These are phyloP conservation scores for Malus hybrid DNA, from an alignment of 331 rosid genomes.

Conservation along the genomic window DNA sequence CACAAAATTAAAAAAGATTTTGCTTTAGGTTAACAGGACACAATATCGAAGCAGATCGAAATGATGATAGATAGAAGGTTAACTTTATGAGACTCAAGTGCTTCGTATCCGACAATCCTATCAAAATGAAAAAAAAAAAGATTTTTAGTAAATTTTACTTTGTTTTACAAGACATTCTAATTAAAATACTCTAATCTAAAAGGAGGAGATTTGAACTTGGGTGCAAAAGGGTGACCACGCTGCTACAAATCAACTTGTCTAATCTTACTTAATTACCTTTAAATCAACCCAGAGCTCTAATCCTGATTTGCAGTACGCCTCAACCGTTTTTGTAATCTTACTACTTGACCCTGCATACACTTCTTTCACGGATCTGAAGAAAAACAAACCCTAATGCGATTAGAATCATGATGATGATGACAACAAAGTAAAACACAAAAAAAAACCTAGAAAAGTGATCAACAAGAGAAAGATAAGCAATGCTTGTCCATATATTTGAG, in stretches of 20 bases:
- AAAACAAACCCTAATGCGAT: background rate
- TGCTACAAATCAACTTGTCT: background rate
- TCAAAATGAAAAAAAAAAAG: background rate
- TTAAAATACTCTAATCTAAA: too few relatives aligned
- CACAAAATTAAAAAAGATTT: background rate
- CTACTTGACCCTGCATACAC: background rate
- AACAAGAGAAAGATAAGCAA: background rate
- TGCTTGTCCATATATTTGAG: background rate
- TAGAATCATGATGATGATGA: background rate
- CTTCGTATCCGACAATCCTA: background rate
- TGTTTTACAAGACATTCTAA: too few relatives aligned
- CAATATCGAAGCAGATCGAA: background rate
- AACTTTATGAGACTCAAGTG: background rate
- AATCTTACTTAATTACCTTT: conserved; percentile 11
- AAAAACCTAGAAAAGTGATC: background rate
- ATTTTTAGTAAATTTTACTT: too few relatives aligned
- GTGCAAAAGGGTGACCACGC: background rate
- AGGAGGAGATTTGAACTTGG: background rate
- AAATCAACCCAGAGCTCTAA: background rate
- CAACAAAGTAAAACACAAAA: background rate
- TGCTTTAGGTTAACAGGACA: background rate
- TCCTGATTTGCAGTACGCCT: background rate
- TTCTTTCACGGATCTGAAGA: conserved; percentile 11
- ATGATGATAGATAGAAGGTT: background rate
- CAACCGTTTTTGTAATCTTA: background rate